Conservation (phyloP, 2,329 filamentous ascomycete genomes). For the Ceratocystis smalleyi region DNA sequence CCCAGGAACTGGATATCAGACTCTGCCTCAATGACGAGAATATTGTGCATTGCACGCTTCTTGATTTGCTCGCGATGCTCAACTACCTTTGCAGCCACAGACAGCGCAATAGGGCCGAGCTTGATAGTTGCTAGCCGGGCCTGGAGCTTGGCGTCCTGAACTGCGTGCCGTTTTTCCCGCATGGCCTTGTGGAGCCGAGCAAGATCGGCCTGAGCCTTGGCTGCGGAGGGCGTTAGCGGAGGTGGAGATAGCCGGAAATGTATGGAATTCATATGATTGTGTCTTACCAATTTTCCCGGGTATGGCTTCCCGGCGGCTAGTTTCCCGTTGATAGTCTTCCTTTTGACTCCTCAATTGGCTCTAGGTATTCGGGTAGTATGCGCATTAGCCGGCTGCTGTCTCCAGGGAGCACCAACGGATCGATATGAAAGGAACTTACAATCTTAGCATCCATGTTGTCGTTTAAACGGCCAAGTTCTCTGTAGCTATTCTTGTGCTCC, state of each 20-base stretch:
- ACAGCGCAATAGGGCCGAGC: slow-evolving; percentile 1
- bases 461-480: background rate
- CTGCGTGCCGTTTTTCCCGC: slow-evolving; percentile 42
- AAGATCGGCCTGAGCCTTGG: slow-evolving; percentile 1
- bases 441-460: background rate
- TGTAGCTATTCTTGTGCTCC: slow-evolving; percentile 19
- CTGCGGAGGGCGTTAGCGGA: background rate
- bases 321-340: slow-evolving; percentile 47
- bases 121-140: slow-evolving; percentile 8
- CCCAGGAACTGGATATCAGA: slow-evolving; percentile 63
- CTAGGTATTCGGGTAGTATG: slow-evolving; percentile 26
- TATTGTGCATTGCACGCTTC: slow-evolving; percentile 27
- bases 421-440: background rate
- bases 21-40: slow-evolving; percentile 61
- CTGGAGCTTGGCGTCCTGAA: slow-evolving; percentile 29
- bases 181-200: slow-evolving; percentile 26
- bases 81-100: slow-evolving; percentile 5
- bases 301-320: slow-evolving; percentile 49
- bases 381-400: background rate
- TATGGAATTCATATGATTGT: background rate
- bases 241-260: background rate
- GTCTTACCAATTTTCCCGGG: slow-evolving; percentile 54
- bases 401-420: background rate
- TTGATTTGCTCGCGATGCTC: slow-evolving; percentile 10
- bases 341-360: slow-evolving; percentile 45